phyloP scores from a whole-genome alignment of 768 basidiomycete species.

The Collybia mongolica region DNA sequence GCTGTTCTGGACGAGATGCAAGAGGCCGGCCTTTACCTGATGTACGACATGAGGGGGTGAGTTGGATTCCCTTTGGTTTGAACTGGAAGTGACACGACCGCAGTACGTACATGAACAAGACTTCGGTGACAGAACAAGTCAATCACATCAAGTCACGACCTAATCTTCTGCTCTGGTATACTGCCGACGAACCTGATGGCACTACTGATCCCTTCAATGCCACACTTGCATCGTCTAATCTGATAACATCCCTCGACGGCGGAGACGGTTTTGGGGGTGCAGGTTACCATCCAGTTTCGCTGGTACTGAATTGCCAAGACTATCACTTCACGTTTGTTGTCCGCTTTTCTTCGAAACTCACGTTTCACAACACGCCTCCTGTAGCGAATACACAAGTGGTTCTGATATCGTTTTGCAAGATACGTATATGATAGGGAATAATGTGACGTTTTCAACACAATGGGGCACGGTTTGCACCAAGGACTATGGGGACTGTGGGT shows the following conservation, averaged over 20 bases:
- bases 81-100: constrained; percentile 6
- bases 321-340: constrained; percentile 51
- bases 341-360: background rate
- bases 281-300: constrained; percentile 65
- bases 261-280: constrained; percentile 45
- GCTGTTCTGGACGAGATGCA: constrained; percentile 70
- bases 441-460: constrained; percentile 58
- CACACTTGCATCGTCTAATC: constrained; percentile 47
- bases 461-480: constrained; percentile 65
- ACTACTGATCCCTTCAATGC: constrained; percentile 66
- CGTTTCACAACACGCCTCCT: background rate
- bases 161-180: constrained; percentile 75
- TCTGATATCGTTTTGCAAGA: constrained; percentile 75
- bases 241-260: constrained; percentile 58
- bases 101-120: constrained; percentile 64
- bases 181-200: constrained; percentile 71
- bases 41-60: constrained; percentile 79
- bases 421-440: constrained; percentile 57
- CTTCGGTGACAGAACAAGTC: constrained; percentile 66
- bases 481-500: constrained; percentile 75
- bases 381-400: constrained; percentile 47
- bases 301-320: constrained; percentile 66
- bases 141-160: constrained; percentile 62
- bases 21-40: constrained; percentile 64
- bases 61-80: constrained; percentile 11